A percentile compares a stretch with the other conserved stretches of the same genome.
These are phyloP conservation scores for Coemansia sp. DNA, from an alignment of 192 early-diverging fungal genomes.

Conservation along the genomic window DNA sequence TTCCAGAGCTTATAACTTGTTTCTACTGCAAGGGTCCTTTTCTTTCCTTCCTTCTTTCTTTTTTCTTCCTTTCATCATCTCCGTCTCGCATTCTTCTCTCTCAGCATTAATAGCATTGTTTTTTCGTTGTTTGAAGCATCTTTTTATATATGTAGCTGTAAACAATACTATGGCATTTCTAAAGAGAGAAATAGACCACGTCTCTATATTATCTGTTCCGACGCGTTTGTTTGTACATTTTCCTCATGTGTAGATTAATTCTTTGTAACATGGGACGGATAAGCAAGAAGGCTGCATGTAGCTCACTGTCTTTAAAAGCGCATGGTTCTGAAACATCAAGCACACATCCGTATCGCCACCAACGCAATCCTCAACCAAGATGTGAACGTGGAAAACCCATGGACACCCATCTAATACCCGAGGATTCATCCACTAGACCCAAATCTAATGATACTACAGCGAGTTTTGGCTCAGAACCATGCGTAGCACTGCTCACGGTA, in stretches of 20 bases:
- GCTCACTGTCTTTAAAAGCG: conserved; percentile 6
- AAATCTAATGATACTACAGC: too few species aligned
- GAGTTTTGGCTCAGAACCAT: too few species aligned
- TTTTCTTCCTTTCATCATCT: neutral
- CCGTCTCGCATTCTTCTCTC: neutral
- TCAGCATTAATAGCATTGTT: neutral
- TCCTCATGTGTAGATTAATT: conserved; percentile 30
- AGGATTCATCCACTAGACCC: too few species aligned
- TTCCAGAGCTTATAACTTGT: neutral
- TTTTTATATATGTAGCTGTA: neutral
- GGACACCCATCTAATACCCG: too few species aligned
- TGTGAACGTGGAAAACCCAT: neutral
- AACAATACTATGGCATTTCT: neutral
- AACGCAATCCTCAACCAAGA: neutral
- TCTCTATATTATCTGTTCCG: neutral
- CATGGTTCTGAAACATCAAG: conserved; percentile 6
- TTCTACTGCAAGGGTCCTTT: conserved; percentile 1
- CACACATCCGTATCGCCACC: conserved; percentile 28
- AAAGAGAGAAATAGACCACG: neutral
- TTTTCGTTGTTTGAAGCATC: neutral
- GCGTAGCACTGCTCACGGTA: too few species aligned
- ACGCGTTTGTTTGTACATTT: neutral
- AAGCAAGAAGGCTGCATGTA: conserved; percentile 26
- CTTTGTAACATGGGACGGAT: conserved; percentile 44
- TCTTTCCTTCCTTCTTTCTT: neutral